These are phyloP conservation scores for Cardiospermum halicacabum DNA, from an alignment of 345 rosid species.

Conservation along the genomic window DNA sequence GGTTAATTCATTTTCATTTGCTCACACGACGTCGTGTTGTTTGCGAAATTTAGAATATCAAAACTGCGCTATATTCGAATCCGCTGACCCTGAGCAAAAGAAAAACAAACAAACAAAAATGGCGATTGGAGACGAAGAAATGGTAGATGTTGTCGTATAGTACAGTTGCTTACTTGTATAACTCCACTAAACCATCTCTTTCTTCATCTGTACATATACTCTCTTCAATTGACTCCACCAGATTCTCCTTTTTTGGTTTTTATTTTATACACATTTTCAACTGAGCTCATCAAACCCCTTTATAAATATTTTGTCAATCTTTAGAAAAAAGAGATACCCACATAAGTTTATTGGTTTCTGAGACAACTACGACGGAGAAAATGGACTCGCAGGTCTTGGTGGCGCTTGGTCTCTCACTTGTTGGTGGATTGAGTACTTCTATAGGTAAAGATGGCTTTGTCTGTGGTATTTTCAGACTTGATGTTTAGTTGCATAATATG, in stretches of 20 bases:
- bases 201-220: conserved; percentile 15
- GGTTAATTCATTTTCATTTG: too few species aligned
- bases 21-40: too few species aligned
- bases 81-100: not conserved
- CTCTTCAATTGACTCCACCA: not conserved
- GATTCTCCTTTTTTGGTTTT: not conserved
- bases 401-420: conserved; percentile 57
- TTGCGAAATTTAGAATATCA: too few species aligned
- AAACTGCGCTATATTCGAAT: not conserved
- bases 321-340: too few species aligned
- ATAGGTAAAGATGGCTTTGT: conserved; percentile 33
- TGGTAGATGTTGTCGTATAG: too few species aligned
- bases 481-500: not conserved
- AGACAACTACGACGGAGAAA: conserved; percentile 6
- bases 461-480: not conserved
- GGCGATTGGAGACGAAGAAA: not conserved
- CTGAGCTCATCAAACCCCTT: conserved; percentile 1
- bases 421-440: conserved; percentile 73
- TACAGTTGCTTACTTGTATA: conserved; percentile 17
- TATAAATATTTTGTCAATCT: conserved; percentile 5
- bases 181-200: conserved; percentile 22
- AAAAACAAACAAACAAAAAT: not conserved
- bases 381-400: conserved; percentile 81
- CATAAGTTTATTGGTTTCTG: conserved; percentile 5
- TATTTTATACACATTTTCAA: not conserved